Evolutionary conservation across 2,329 filamentous ascomycete genomes (phyloP), one percentile per base, ranked within the genome.

Genomic region (Trichoderma sp.): DNA sequence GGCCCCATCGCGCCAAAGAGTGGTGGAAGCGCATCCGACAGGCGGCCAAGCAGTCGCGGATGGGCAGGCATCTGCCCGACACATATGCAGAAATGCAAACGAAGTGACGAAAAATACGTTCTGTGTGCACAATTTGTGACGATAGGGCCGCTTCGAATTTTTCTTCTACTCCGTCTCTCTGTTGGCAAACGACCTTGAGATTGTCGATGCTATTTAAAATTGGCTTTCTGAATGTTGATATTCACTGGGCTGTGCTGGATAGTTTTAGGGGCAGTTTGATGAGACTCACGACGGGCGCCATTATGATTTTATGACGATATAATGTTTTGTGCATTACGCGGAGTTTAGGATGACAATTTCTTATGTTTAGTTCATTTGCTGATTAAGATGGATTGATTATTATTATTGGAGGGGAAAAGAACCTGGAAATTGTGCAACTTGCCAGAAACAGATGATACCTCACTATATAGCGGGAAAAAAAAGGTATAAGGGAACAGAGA

Each of bases 11-110:
- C n/a, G 71, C 79, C 19, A 71, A 76, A 29, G 74, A 75, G 29
- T 81, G 79, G 79, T 81, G 79, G 79, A 73, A 72, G 59, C 74
- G 75, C 1, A 73, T 81, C 58, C 75, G 78, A 21, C 73, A 72
- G 31, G 78, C 79, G 19, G 78, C 79, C 13, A 78, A 75, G 61
- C 79, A 80, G 71, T 79, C 76, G 29, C 77, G 76, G 58, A 73
- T 81, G 63, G 73, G 75, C 58, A 75, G 79, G 47, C 74, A 80
- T 68, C 68, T 81, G 3, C 79, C 79, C 1, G 72, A 76, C 8
- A 78, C 80, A 3, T 78, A 77, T 55, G 71, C 49, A 29, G 76
- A 74, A 68, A 80, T 81, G 79, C 74, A 74, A 37, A 74, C 77
- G 31, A 73, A 73, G 62, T 79, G 72, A 71, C 14, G n/a, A 11